Percentiles rank a stretch among this genome's conserved stretches.
Conservation (phyloP, 2,329 filamentous ascomycete species). For the Sporothrix globosa region DNA sequence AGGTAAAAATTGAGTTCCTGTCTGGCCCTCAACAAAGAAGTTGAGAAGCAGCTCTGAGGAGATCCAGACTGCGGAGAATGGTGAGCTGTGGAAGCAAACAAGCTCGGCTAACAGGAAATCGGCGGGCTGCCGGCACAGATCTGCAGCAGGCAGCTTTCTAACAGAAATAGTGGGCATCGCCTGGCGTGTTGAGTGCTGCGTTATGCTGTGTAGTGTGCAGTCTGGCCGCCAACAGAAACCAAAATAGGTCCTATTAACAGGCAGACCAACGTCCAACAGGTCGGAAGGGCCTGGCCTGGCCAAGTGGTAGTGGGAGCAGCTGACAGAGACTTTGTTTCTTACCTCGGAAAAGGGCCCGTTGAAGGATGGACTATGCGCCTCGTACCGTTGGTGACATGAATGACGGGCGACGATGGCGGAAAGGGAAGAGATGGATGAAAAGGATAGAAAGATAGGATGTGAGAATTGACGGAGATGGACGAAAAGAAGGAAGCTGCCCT, state of each 20-base stretch:
- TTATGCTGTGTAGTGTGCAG: neutral
- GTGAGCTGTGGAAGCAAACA: neutral
- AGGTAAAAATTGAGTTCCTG: neutral
- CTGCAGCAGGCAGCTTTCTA: slow-evolving; percentile 26
- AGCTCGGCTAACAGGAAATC: neutral
- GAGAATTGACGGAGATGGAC: too few species aligned
- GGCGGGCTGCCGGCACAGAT: slow-evolving; percentile 22
- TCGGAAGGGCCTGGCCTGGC: neutral
- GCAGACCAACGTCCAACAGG: slow-evolving; percentile 1
- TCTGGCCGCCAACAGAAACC: neutral
- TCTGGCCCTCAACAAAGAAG: neutral
- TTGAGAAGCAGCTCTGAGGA: neutral
- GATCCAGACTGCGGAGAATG: neutral
- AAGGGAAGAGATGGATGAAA: neutral
- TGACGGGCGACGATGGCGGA: neutral
- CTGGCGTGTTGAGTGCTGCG: slow-evolving; percentile 17
- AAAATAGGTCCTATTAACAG: neutral
- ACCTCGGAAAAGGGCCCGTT: neutral
- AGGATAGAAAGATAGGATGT: neutral
- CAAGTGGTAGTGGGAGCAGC: neutral
- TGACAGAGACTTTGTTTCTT: neutral
- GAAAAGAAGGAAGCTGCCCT: neutral
- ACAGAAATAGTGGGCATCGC: slow-evolving; percentile 2
- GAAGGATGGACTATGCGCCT: too few species aligned
- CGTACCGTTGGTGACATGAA: neutral